Evolutionary conservation across 176 grass and related monocot genomes (phyloP).

Genomic region (Coix lacrymajobi): DNA sequence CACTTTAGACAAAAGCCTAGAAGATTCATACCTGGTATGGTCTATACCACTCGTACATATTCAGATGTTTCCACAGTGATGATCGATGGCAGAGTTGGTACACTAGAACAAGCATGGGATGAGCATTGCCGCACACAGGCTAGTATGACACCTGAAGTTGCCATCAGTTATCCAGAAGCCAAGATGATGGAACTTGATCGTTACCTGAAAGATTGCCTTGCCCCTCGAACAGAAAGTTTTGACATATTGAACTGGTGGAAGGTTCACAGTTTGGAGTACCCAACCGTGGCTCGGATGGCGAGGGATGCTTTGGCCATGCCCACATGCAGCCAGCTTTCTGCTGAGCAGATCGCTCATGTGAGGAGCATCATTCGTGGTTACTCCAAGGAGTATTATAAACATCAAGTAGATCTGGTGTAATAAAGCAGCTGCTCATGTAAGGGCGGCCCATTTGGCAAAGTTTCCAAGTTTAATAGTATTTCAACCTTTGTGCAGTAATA

Average conservation of each 20-base stretch:
- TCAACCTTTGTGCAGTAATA: too few species aligned
- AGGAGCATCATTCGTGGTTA: background rate
- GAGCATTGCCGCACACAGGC: background rate
- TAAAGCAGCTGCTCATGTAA: too few species aligned
- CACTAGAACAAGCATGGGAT: background rate
- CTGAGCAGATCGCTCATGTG: background rate
- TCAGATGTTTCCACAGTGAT: background rate
- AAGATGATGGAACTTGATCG: background rate
- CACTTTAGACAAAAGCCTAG: background rate
- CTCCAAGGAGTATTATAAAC: too few species aligned
- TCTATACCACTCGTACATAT: background rate
- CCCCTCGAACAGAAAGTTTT: background rate
- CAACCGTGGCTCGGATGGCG: background rate
- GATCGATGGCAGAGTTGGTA: background rate
- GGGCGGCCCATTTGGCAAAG: too few species aligned
- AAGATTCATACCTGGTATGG: background rate
- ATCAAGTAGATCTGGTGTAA: too few species aligned
- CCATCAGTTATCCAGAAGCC: background rate
- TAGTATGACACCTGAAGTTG: background rate
- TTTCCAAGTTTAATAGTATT: too few species aligned
- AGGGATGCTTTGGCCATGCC: background rate
- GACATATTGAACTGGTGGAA: slow-evolving; percentile 12
- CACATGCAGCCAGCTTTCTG: background rate
- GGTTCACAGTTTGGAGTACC: background rate
- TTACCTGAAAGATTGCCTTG: background rate